Percentiles rank a stretch among this genome's conserved stretches.
phyloP scores from a whole-genome alignment of 2,329 filamentous ascomycete species.

The Graphiopsis chlorocephala region DNA sequence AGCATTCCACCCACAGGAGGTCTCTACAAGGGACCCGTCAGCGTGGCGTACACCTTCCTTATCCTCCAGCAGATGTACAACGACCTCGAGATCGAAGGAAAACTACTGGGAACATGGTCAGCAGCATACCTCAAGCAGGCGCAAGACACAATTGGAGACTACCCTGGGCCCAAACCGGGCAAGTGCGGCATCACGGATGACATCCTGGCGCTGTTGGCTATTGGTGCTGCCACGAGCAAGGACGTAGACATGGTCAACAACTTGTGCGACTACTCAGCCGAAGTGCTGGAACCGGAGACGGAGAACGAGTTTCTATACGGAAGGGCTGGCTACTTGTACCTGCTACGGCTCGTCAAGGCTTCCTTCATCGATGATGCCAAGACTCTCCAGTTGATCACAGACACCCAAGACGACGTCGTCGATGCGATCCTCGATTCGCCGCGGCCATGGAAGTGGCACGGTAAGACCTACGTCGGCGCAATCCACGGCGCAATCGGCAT shows the following conservation, averaged over 20 bases:
- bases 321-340: conserved; percentile 65
- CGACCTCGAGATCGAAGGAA: conserved; percentile 46
- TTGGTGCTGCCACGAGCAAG: conserved; percentile 50
- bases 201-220: conserved; percentile 49
- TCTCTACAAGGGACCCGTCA: conserved; percentile 51
- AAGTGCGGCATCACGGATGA: conserved; percentile 52
- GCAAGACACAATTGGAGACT: conserved; percentile 49
- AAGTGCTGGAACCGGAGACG: conserved; percentile 47
- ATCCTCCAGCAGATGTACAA: conserved; percentile 50
- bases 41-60: conserved; percentile 50
- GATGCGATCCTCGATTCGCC: conserved; percentile 57
- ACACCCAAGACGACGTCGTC: conserved; percentile 56
- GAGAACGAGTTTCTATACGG: conserved; percentile 66
- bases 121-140: conserved; percentile 51
- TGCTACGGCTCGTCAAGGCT: conserved; percentile 61
- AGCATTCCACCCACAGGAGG: conserved; percentile 47
- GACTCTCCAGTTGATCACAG: conserved; percentile 51
- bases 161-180: conserved; percentile 43
- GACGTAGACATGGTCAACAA: conserved; percentile 49
- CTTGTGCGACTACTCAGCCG: conserved; percentile 49
- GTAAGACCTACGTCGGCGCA: conserved; percentile 62
- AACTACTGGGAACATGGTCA: conserved; percentile 48
- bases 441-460: conserved; percentile 63
- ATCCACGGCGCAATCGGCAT: conserved; percentile 68
- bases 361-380: conserved; percentile 52